phyloP scores from a whole-genome alignment of 352 stramenopile species.

The Globisporangium emineosum region DNA sequence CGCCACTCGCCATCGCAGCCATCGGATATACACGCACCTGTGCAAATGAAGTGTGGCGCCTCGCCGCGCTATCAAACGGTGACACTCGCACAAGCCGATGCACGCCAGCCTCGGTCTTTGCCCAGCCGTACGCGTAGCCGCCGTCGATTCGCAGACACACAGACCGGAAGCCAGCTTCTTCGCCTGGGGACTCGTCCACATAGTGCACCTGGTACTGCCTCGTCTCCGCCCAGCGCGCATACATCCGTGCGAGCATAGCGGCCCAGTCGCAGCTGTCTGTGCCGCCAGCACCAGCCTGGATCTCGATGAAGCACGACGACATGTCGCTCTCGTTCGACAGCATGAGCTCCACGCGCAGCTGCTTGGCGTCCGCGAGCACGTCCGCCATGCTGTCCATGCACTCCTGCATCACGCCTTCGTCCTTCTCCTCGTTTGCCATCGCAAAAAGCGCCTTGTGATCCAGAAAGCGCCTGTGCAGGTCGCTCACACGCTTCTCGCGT shows the following conservation, averaged over 20 bases:
- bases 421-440: constrained; percentile 58
- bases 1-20: constrained; percentile 24
- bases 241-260: constrained; percentile 95
- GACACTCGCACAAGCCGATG: constrained; percentile 94
- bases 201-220: constrained; percentile 69
- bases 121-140: constrained; percentile 90
- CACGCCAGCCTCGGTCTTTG: constrained; percentile 93
- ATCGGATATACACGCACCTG: constrained; percentile 78
- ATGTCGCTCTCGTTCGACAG: constrained; percentile 52
- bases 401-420: constrained; percentile 47
- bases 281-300: constrained; percentile 84
- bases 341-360: constrained; percentile 61
- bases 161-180: constrained; percentile 69
- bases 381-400: constrained; percentile 39
- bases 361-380: constrained; percentile 39
- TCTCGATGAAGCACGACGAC: constrained; percentile 75
- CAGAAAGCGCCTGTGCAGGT: constrained; percentile 45
- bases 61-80: constrained; percentile 93
- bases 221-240: constrained; percentile 64
- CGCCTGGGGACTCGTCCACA: constrained; percentile 84
- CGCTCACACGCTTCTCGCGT: constrained; percentile 29
- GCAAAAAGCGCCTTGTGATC: constrained; percentile 63
- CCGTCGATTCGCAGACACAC: constrained; percentile 59
- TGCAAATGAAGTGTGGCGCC: constrained; percentile 95
- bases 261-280: constrained; percentile 97